Evolutionary conservation across 768 basidiomycete genomes (phyloP).

Genomic region (Terana coerulea): DNA sequence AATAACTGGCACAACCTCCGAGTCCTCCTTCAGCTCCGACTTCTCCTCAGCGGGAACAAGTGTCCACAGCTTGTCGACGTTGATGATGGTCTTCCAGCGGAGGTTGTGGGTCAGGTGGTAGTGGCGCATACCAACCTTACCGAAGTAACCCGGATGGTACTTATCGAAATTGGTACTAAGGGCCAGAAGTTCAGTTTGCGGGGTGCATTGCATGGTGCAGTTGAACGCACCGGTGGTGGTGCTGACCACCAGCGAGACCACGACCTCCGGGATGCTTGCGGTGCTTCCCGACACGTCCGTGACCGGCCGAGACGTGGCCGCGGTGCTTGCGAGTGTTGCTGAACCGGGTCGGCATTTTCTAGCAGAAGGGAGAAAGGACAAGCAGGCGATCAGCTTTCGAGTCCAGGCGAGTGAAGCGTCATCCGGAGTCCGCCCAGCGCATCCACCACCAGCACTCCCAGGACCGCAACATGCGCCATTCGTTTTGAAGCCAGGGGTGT

Average conservation of each 20-base stretch:
- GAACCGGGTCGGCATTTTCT: slow-evolving; percentile 92
- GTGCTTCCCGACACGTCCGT: slow-evolving; percentile 99
- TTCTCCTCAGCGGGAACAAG: slow-evolving; percentile 86
- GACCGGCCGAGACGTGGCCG: slow-evolving; percentile 98
- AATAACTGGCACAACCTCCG: slow-evolving; percentile 90
- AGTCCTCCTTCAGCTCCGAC: slow-evolving; percentile 65
- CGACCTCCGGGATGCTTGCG: slow-evolving; percentile 99
- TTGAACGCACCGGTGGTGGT: slow-evolving; percentile 88
- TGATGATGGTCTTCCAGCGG: slow-evolving; percentile 94
- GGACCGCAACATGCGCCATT: slow-evolving; percentile 16
- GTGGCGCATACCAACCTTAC: slow-evolving; percentile 99
- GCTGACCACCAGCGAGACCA: slow-evolving; percentile 99
- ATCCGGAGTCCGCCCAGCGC: slow-evolving; percentile 35
- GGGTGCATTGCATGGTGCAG: not conserved
- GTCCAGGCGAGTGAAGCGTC: slow-evolving; percentile 19
- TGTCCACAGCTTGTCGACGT: slow-evolving; percentile 96
- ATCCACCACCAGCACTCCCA: slow-evolving; percentile 48
- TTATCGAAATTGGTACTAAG: slow-evolving; percentile 92
- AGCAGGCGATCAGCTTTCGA: slow-evolving; percentile 1
- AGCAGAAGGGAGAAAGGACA: slow-evolving; percentile 5
- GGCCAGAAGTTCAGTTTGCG: not conserved
- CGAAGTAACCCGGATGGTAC: slow-evolving; percentile 99
- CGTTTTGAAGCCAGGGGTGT: slow-evolving; percentile 14
- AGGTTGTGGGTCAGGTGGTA: slow-evolving; percentile 93
- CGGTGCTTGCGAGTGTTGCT: slow-evolving; percentile 99